Conservation (phyloP, 1,139 yeast species). For the Kodamaea arcana region DNA sequence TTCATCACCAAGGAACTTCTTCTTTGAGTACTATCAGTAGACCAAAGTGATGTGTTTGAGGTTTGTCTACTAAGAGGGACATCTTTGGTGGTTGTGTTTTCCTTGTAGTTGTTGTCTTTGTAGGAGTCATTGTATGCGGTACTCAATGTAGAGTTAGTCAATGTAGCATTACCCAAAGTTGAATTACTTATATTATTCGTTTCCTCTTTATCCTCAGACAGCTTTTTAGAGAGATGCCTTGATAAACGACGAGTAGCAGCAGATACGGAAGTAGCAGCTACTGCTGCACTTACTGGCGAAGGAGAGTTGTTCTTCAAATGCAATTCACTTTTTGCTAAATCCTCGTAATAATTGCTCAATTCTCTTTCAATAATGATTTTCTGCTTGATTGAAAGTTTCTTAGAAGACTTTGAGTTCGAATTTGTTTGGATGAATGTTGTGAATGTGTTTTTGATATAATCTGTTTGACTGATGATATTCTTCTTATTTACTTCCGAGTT, state of each 20-base stretch:
- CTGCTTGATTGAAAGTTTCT: slow-evolving; percentile 35
- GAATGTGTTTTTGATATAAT: slow-evolving; percentile 56
- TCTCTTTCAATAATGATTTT: slow-evolving; percentile 42
- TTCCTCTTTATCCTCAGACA: slow-evolving; percentile 7
- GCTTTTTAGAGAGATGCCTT: slow-evolving; percentile 10
- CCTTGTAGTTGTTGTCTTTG: background rate
- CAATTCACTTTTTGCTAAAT: slow-evolving; percentile 34
- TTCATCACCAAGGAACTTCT: slow-evolving; percentile 29
- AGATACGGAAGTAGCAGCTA: background rate
- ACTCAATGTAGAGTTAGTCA: slow-evolving; percentile 1
- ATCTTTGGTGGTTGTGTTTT: slow-evolving; percentile 5
- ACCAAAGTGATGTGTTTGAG: slow-evolving; percentile 38
- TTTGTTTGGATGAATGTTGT: slow-evolving; percentile 38
- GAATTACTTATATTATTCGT: slow-evolving; percentile 6
- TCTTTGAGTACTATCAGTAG: slow-evolving; percentile 29
- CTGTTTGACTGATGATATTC: slow-evolving; percentile 41
- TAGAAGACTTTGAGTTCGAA: slow-evolving; percentile 23
- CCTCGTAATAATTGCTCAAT: slow-evolving; percentile 40
- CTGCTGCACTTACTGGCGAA: background rate
- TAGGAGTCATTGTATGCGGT: too few relatives aligned
- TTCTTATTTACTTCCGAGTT: slow-evolving; percentile 42
- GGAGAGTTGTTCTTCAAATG: slow-evolving; percentile 29
- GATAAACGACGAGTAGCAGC: slow-evolving; percentile 11
- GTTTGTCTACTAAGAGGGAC: slow-evolving; percentile 25
- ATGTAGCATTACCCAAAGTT: slow-evolving; percentile 1